Conservation (phyloP, 2,329 filamentous ascomycete species). For the Ramichloridium luteum region DNA sequence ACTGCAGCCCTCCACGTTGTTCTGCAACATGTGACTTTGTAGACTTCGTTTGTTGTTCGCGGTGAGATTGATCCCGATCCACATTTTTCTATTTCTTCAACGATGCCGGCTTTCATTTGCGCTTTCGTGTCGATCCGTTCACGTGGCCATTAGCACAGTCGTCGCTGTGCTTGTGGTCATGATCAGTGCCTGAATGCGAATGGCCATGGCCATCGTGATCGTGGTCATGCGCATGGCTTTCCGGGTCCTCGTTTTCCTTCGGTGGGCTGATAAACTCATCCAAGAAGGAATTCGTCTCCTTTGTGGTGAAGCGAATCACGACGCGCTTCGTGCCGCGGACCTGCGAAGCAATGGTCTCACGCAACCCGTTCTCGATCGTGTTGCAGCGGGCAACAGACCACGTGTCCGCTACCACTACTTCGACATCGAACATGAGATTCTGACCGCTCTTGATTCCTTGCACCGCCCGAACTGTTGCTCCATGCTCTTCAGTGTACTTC, state of each 20-base stretch:
- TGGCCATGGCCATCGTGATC: conserved; percentile 9
- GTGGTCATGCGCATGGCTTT: conserved; percentile 15
- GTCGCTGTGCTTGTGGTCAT: conserved; percentile 15
- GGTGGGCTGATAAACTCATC: conserved; percentile 49
- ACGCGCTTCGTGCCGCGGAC: conserved; percentile 77
- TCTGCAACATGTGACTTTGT: too few species aligned
- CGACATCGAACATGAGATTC: conserved; percentile 87
- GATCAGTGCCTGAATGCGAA: conserved; percentile 6
- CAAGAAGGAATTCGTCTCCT: conserved; percentile 40
- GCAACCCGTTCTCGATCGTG: conserved; percentile 59
- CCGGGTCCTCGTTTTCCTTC: conserved; percentile 11
- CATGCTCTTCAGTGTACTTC: conserved; percentile 37
- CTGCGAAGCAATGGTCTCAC: conserved; percentile 59
- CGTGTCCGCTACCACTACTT: conserved; percentile 62
- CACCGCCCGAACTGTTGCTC: conserved; percentile 60
- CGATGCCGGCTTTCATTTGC: conserved; percentile 13
- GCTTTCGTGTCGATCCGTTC: conserved; percentile 12
- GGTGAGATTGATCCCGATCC: too few species aligned
- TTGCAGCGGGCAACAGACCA: conserved; percentile 65
- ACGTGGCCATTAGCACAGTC: conserved; percentile 6
- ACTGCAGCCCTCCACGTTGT: too few species aligned
- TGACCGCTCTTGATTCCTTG: conserved; percentile 91
- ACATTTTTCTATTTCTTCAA: too few species aligned
- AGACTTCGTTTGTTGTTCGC: too few species aligned
- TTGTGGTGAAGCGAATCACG: conserved; percentile 66